Conservation (phyloP, 495 filamentous ascomycete genomes). For the Hyaloscypha finlandica region DNA sequence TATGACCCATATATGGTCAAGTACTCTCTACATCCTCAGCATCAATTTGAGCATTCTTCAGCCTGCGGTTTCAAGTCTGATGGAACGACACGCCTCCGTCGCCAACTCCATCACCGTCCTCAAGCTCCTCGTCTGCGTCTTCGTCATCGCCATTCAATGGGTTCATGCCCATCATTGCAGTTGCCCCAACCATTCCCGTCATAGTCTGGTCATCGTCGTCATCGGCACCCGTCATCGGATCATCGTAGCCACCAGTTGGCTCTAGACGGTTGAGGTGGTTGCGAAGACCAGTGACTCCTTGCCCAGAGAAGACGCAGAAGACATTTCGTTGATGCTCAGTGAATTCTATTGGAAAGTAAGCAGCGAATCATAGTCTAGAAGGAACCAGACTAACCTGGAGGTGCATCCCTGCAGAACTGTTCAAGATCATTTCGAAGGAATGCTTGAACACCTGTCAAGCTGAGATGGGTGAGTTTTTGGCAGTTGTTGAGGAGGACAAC, state of each 20-base stretch:
- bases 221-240: slow-evolving; percentile 53
- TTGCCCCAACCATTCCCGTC: slow-evolving; percentile 56
- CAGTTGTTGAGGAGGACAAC: slow-evolving; percentile 86
- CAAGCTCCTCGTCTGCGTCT: slow-evolving; percentile 37
- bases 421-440: slow-evolving; percentile 78
- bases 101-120: slow-evolving; percentile 35
- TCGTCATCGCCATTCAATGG: slow-evolving; percentile 51
- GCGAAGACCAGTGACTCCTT: slow-evolving; percentile 77
- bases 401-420: slow-evolving; percentile 82
- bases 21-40: not conserved
- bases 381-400: slow-evolving; percentile 53
- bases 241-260: slow-evolving; percentile 7
- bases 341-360: slow-evolving; percentile 64
- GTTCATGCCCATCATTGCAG: slow-evolving; percentile 56
- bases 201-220: slow-evolving; percentile 59
- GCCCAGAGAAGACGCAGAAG: slow-evolving; percentile 95
- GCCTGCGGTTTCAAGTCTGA: not conserved
- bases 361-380: not conserved
- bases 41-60: not conserved
- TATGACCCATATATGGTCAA: not conserved
- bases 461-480: slow-evolving; percentile 89
- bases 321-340: slow-evolving; percentile 92
- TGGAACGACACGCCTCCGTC: slow-evolving; percentile 12
- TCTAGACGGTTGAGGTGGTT: slow-evolving; percentile 66
- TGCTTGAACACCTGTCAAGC: slow-evolving; percentile 89